A percentile compares a stretch with the other conserved stretches of the same genome.
These are phyloP conservation scores for Colletotrichum graminicola DNA, from an alignment of 2,329 filamentous ascomycete genomes.

Conservation along the genomic window DNA sequence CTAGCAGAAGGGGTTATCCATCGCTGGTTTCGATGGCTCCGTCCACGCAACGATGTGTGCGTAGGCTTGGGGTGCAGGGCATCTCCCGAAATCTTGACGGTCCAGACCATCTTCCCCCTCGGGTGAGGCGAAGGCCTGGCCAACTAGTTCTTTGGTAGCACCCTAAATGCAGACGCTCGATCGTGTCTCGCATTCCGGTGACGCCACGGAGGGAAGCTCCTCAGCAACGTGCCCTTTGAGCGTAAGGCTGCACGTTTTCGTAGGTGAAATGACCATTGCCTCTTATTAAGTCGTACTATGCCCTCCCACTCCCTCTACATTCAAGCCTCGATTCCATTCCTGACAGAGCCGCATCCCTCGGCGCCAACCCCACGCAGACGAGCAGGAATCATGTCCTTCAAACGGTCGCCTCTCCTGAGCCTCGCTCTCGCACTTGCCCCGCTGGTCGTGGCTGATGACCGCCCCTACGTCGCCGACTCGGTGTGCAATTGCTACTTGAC, in stretches of 20 bases:
- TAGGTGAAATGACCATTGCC: not conserved
- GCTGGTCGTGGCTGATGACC: conserved; percentile 29
- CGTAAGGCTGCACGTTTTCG: not conserved
- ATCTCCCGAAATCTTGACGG: not conserved
- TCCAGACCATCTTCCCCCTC: not conserved
- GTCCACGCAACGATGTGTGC: not conserved
- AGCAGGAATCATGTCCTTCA: conserved; percentile 22
- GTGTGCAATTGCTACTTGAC: conserved; percentile 63
- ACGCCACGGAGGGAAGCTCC: conserved; percentile 7
- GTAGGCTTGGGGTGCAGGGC: not conserved
- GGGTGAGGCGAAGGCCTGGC: conserved; percentile 28
- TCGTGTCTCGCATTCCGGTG: conserved; percentile 40
- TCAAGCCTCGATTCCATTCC: not conserved
- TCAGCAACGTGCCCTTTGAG: conserved; percentile 15
- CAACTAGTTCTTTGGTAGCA: conserved; percentile 23
- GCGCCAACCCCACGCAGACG: conserved; percentile 12
- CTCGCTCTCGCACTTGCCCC: conserved; percentile 29
- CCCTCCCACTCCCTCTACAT: not conserved
- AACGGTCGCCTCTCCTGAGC: conserved; percentile 45
- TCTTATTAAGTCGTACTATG: conserved; percentile 17
- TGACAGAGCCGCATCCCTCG: conserved; percentile 14
- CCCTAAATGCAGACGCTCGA: conserved; percentile 19
- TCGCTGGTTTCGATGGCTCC: conserved; percentile 19
- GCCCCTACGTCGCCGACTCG: conserved; percentile 48
- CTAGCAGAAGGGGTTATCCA: conserved; percentile 20